Conservation (phyloP, 192 early-diverging fungal genomes). For the Entophlyctis luteolus region DNA sequence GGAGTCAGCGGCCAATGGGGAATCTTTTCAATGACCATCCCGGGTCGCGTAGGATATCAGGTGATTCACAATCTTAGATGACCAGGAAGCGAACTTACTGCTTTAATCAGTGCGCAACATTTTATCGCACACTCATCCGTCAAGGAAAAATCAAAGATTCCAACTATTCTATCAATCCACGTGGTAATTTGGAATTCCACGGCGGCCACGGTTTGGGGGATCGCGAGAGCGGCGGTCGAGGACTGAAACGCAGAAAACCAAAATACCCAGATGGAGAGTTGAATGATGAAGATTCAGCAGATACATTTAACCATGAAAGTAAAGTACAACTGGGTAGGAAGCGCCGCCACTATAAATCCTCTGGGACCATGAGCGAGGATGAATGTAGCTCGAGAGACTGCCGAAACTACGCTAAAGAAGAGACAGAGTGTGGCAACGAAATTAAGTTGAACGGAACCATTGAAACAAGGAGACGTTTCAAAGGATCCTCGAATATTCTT, state of each 20-base stretch:
- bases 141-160: conserved; percentile 82
- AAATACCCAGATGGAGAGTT: not conserved
- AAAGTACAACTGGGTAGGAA: not conserved
- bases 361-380: not conserved
- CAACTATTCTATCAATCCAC: conserved; percentile 87
- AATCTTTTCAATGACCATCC: conserved; percentile 91
- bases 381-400: not conserved
- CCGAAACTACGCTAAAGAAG: no score
- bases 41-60: conserved; percentile 95
- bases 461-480: not conserved
- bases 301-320: not conserved
- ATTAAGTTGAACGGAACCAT: not conserved
- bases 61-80: no score
- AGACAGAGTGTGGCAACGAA: not conserved
- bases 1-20: conserved; percentile 97
- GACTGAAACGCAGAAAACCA: not conserved
- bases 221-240: conserved; percentile 55
- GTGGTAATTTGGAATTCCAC: conserved; percentile 86
- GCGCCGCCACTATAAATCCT: not conserved
- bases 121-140: conserved; percentile 86
- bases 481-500: not conserved
- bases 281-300: not conserved
- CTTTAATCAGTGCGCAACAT: conserved; percentile 80
- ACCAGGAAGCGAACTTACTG: conserved; percentile 1
- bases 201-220: conserved; percentile 82